A percentile compares a stretch with the other conserved stretches of the same genome.
These are phyloP conservation scores for Coniochaeta prunicola DNA, from an alignment of 2,329 filamentous ascomycete genomes.

Conservation along the genomic window DNA sequence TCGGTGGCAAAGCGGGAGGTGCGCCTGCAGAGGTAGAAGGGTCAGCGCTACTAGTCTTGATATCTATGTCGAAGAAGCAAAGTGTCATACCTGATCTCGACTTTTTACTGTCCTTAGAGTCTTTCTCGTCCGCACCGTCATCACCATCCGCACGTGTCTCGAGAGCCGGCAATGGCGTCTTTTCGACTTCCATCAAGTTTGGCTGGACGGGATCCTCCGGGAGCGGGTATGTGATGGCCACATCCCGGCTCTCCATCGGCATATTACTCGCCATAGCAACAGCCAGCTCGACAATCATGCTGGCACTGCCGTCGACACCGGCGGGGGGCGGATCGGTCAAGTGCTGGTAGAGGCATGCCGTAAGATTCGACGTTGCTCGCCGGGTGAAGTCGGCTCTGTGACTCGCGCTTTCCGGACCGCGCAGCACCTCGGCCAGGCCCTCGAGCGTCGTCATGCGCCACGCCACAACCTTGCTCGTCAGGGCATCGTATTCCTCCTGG, in stretches of 20 bases:
- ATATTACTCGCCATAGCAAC: constrained; percentile 80
- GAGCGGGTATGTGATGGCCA: constrained; percentile 77
- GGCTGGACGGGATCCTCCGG: constrained; percentile 66
- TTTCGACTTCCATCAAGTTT: constrained; percentile 81
- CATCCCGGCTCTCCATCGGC: constrained; percentile 84
- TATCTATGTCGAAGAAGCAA: constrained; percentile 9
- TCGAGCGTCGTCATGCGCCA: constrained; percentile 94
- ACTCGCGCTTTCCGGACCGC: constrained; percentile 56
- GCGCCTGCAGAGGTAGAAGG: constrained; percentile 24
- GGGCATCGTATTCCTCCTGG: constrained; percentile 81
- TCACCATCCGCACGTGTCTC: constrained; percentile 34
- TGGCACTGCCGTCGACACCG: constrained; percentile 79
- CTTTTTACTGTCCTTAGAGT: constrained; percentile 28
- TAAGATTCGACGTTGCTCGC: constrained; percentile 60
- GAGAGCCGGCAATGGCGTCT: constrained; percentile 58
- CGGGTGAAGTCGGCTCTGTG: constrained; percentile 64
- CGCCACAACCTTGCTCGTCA: constrained; percentile 78
- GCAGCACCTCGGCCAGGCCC: constrained; percentile 68
- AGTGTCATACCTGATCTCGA: constrained; percentile 40
- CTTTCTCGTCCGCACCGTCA: constrained; percentile 34
- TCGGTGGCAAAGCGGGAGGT: constrained; percentile 22
- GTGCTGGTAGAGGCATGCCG: constrained; percentile 63
- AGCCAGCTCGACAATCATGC: constrained; percentile 89
- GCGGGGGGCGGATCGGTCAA: constrained; percentile 69
- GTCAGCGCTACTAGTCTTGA: constrained; percentile 28